Conservation (phyloP, 139 green algal genomes). For the Choricystis sp. region DNA sequence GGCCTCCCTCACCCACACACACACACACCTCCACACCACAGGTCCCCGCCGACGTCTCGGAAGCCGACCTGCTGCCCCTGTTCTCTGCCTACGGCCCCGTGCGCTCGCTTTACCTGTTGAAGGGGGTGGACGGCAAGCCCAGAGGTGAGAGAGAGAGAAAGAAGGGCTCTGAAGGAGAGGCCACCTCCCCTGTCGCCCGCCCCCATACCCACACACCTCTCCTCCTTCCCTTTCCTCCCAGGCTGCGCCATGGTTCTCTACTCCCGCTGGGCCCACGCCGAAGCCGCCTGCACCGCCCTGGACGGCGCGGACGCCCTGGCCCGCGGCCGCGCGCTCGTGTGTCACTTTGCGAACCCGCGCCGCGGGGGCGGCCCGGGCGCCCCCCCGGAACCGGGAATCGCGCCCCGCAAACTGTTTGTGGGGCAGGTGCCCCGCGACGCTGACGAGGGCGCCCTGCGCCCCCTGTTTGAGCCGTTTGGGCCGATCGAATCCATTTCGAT, state of each 20-base stretch:
- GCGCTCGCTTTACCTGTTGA: slow-evolving; percentile 43
- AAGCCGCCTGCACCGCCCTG: no score
- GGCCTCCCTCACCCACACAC: no score
- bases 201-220: no score
- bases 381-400: slow-evolving; percentile 39
- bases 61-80: slow-evolving; percentile 45
- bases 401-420: slow-evolving; percentile 76
- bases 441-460: slow-evolving; percentile 32
- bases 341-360: slow-evolving; percentile 70
- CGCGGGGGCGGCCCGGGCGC: slow-evolving; percentile 17
- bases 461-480: slow-evolving; percentile 55
- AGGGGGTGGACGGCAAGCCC: slow-evolving; percentile 37
- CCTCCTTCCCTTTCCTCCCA: no score
- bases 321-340: slow-evolving; percentile 43
- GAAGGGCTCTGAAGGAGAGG: no score
- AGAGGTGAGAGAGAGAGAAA: no score
- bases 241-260: no score
- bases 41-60: slow-evolving; percentile 30
- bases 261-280: no score
- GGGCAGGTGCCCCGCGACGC: slow-evolving; percentile 39
- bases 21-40: no score
- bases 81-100: slow-evolving; percentile 56
- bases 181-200: no score
- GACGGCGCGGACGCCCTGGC: no score
- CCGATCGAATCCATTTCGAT: slow-evolving; percentile 56